Conservation (phyloP, 228 moss, liverwort and hornwort species). For the Sphagnum magellanicum region DNA sequence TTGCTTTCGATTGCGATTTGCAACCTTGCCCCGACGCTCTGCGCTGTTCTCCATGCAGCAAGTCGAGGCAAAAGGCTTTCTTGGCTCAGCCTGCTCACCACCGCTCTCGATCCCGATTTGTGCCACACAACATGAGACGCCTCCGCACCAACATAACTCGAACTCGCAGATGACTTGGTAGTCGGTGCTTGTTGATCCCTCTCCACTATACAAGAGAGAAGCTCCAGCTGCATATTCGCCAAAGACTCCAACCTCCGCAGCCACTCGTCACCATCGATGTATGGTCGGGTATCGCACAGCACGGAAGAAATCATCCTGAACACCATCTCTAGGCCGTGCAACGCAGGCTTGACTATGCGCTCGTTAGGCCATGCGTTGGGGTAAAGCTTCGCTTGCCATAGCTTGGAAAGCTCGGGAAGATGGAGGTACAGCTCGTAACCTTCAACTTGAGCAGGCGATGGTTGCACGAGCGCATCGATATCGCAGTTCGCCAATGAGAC, state of each 20-base stretch:
- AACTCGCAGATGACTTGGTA: slow-evolving; percentile 6
- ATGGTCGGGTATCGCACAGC: slow-evolving; percentile 46
- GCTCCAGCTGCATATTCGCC: slow-evolving; percentile 61
- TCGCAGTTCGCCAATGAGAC: slow-evolving; percentile 61
- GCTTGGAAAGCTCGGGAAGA: slow-evolving; percentile 48
- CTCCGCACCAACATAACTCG: slow-evolving; percentile 4
- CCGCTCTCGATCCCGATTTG: slow-evolving; percentile 33
- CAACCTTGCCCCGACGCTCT: slow-evolving; percentile 46
- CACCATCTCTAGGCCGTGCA: slow-evolving; percentile 70
- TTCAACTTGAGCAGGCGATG: slow-evolving; percentile 55
- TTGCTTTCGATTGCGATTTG: slow-evolving; percentile 73
- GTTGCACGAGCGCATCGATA: slow-evolving; percentile 57
- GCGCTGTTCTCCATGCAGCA: slow-evolving; percentile 69
- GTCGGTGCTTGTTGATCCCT: slow-evolving; percentile 56
- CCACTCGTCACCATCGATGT: slow-evolving; percentile 73
- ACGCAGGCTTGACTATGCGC: slow-evolving; percentile 46
- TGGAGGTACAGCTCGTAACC: slow-evolving; percentile 63
- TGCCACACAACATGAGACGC: slow-evolving; percentile 45
- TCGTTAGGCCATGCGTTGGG: slow-evolving; percentile 49
- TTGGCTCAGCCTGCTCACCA: slow-evolving; percentile 40
- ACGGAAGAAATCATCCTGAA: slow-evolving; percentile 65
- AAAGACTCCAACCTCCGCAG: slow-evolving; percentile 59
- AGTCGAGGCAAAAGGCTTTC: slow-evolving; percentile 60
- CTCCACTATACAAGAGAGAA: slow-evolving; percentile 60
- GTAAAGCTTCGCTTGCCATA: slow-evolving; percentile 25